Evolutionary conservation across 2,329 filamentous ascomycete genomes (phyloP), one percentile per base, ranked within the genome.

Genomic region (Diatrype stigma): DNA sequence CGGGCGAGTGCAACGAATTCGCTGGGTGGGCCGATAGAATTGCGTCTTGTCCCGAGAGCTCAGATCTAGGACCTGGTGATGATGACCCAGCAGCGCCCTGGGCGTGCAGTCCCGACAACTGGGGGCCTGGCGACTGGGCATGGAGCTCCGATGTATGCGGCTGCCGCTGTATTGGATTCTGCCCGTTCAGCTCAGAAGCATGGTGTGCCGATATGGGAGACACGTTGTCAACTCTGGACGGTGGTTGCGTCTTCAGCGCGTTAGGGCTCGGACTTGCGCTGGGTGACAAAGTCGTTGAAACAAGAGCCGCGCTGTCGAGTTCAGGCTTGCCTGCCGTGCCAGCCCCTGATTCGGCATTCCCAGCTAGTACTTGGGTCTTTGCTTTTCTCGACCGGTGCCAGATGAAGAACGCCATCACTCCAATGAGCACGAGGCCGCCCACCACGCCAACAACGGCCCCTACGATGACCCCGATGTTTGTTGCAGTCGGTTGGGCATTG

Each of bases 371-470:
- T 26, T 1, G 38, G 35, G 22, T 45, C 23, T 51, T 45, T 6
- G 56, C 47, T 48, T 53, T 51, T 38, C 51, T 56, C 42, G 50
- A 51, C 34, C 58, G 56, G 17, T 60, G 56, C 51, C 62, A 61
- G 40, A 74, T 64, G 58, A 75, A 68, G 49, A 76, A 64, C 22
- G 69, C 64, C 0, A 64, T 53, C 0, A 65, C 66, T 3, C 53
- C 61, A 34, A 70, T 51, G 12, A 68, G 37, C 8, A 53, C 60
- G 2, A 73, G 55, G 4, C 64, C 68, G 2, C 51, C 63, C 8
- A 71, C 53, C 3, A 55, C 64, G 5, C 70, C 71, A 6, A 67
- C 63, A 1, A 67, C 66, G 3, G 62, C 69, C 1, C 70, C 61
- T 6, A 65, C 65, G 5, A 67, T 56, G 10, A 60, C 58, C 4